Evolutionary conservation across 805 yeast species (phyloP).

Genomic region (Hanseniaspora mollemarum): DNA sequence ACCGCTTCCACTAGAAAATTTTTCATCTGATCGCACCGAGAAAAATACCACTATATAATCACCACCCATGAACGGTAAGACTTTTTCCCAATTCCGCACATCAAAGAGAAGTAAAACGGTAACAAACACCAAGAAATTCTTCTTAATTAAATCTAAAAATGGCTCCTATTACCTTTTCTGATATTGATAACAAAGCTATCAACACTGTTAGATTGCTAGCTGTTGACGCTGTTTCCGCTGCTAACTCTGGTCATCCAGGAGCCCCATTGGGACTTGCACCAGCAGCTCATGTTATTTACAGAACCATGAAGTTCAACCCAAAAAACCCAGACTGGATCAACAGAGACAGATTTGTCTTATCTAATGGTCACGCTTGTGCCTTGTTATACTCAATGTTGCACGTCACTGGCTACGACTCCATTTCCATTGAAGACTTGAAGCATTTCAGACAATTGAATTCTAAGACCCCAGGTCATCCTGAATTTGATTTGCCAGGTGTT

Average conservation of each 20-base stretch:
- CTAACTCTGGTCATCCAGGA: conserved; percentile 98
- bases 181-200: conserved; percentile 64
- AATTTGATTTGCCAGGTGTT: conserved; percentile 78
- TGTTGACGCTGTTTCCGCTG: conserved; percentile 73
- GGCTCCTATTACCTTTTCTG: conserved; percentile 30
- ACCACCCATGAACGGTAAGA: too few species aligned
- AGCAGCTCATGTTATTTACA: conserved; percentile 78
- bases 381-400: conserved; percentile 75
- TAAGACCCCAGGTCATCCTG: conserved; percentile 97
- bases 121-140: not conserved
- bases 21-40: too few species aligned
- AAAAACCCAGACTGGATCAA: conserved; percentile 84
- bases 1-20: too few species aligned
- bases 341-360: conserved; percentile 88
- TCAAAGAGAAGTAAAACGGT: too few species aligned
- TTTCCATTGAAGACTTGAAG: conserved; percentile 75
- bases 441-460: conserved; percentile 81
- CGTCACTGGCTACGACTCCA: conserved; percentile 64
- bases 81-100: too few species aligned
- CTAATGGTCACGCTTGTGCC: conserved; percentile 95
- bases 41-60: too few species aligned
- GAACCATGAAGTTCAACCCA: conserved; percentile 77
- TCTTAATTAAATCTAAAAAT: not conserved
- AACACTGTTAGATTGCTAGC: conserved; percentile 82
- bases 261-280: conserved; percentile 98